Evolutionary conservation across 768 basidiomycete species (phyloP).

Genomic region (Lanmaoa rubissima): DNA sequence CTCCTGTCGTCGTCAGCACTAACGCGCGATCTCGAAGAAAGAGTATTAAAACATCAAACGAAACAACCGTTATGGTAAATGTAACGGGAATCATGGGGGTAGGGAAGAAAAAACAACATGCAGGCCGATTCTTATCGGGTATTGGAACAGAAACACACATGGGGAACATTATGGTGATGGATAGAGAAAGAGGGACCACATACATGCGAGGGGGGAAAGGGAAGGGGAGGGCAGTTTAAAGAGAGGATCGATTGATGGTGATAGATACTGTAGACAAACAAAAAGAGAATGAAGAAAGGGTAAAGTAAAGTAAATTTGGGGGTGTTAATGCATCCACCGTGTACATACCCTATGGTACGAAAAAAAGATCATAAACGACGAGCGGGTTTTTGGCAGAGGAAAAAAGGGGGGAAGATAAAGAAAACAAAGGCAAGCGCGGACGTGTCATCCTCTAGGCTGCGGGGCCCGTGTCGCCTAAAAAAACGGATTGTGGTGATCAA

Average conservation of each 20-base stretch:
- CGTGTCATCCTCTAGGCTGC: background rate
- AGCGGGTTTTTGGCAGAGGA: background rate
- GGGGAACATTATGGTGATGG: background rate
- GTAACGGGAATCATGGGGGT: background rate
- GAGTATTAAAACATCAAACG: background rate
- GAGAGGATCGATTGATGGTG: background rate
- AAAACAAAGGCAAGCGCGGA: background rate
- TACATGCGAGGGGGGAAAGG: background rate
- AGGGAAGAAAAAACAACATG: background rate
- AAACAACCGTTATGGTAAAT: background rate
- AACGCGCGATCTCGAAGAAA: background rate
- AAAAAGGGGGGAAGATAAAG: no score
- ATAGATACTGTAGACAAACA: conserved; percentile 17
- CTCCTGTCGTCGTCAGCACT: background rate
- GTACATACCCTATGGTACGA: conserved; percentile 14
- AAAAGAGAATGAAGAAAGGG: background rate
- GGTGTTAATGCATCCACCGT: background rate
- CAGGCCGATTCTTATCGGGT: background rate
- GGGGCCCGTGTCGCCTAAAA: no score
- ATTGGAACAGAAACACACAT: background rate
- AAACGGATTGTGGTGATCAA: background rate
- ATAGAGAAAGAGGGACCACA: background rate
- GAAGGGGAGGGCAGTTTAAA: background rate
- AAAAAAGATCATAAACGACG: background rate
- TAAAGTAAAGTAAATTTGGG: background rate